Evolutionary conservation across 2,329 filamentous ascomycete genomes (phyloP), one percentile per base, ranked within the genome.

Genomic region (Xylaria sp.): DNA sequence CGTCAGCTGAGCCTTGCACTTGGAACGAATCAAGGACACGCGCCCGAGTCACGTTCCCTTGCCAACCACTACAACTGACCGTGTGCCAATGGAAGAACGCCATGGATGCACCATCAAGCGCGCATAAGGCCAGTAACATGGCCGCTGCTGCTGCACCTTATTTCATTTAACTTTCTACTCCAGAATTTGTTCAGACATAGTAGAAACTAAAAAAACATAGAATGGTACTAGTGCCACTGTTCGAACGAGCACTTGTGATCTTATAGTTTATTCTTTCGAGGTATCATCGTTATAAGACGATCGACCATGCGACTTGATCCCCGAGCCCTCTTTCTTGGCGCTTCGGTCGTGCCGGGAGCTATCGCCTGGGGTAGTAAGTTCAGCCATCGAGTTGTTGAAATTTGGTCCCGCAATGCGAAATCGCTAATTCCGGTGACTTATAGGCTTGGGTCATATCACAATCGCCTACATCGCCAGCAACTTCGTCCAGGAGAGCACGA

Each of bases 371-470:
- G 81, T 73, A 81, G 81, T 82, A 72, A 75, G 80, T 76, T 36
- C 31, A 54, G 39, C 44, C 27, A 10, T 13, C 22, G 1, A 29
- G 10, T n/a, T n/a, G 15, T 13, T 27, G 3, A 61, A 5, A 17
- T 29, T 33, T 11, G 7, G 38, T 59, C 39, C 25, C 42, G 31
- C 22, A 13, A 47, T 11, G 56, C 45, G 60, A 59, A 60, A 10
- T 49, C 50, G 59, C 65, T 72, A 53, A 72, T 61, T 36, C 60
- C 49, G 31, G 50, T 20, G 25, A 47, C 20, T n/a, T n/a, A 7
- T 65, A 87, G 86, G 85, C 68, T 82, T 91, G 62, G 89, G 89
- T 1, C 89, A 91, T 76, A 87, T 89, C 73, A 88, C 89, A 3
- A 85, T 89, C 7, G 89, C 87, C 47, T 90, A 89, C 73, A 75